Evolutionary conservation across 352 stramenopile genomes (phyloP), one percentile per base, ranked within the genome.

Genomic region (Phytophthora fragariaefolia): DNA sequence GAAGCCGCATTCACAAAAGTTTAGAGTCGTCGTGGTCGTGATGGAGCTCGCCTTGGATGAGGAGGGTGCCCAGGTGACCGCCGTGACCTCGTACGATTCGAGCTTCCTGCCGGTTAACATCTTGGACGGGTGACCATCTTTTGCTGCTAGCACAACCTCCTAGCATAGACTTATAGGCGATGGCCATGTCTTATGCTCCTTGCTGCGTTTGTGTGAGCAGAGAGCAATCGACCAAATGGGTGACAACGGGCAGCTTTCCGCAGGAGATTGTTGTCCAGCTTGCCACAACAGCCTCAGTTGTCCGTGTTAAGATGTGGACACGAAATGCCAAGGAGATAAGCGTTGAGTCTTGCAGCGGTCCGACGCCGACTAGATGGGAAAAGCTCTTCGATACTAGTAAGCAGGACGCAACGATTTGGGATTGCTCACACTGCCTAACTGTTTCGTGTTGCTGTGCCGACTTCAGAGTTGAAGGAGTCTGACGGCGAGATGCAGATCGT

Each of bases 21-120:
- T 17, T 58, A 28, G 27, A 38, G 50, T 71, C 23, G 49, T 55
- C 1, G 40, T 48, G 18, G 47, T 38, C 43, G 53, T 43, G 27
- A 95, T 94, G 87, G 86, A 96, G 58, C 66, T 96, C 57, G 87
- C 84, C 22, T 72, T 93, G 32, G 87, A 96, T 20, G 85, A 92
- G 69, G 85, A 93, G 69, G 87, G 85, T 22, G 84, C 87, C 30
- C 83, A 94, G 68, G 82, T 96, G 74, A 91, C 83, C 12, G 82
- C 82, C 0, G 84, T 89, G 61, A 92, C 85, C 28, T 94, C 85
- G 8, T 94, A 90, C 50, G 84, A 94, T 59, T 60, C 75, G 4
- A 83, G 76, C 30, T 92, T 79, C 52, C 83, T 85, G 9, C 85
- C 87, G 6, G 76, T 79, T 54, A 94, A 92, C 73, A 87, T 96